Evolutionary conservation across 495 filamentous ascomycete genomes (phyloP), one percentile per base, ranked within the genome.

Genomic region (Pseudevernia furfuracea): DNA sequence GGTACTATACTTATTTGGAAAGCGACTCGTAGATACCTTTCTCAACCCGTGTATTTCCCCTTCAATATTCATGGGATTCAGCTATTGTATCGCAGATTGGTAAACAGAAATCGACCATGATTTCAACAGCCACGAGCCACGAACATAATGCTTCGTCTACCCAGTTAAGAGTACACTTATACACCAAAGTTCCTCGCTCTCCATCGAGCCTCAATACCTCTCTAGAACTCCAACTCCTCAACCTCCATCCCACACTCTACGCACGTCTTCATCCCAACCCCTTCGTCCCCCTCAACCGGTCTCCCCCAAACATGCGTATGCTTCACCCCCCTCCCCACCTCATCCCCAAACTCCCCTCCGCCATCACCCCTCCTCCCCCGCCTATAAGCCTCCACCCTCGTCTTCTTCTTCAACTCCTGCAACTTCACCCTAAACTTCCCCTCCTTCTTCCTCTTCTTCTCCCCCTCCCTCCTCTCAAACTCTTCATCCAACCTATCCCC

Each of bases 271-370:
- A 89, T 86, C 25, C 81, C 87, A 71, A 89, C 83, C 0, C 92
- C 95, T 56, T 92, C 89, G 44, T 82, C 85, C 71, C 92, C 88
- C 74, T 90, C 85, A 23, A 97, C 81, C 10, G 84, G 75, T 25
- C 86, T 76, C 0, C 94, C 94, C 94, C 94, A 98, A 72, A 95
- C 86, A 80, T 98, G 95, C 58, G 89, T 87, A 81, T 98, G 94
- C 71, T 84, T 89, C 25, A 83, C 82, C 4, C 81, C 78, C 46
- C 74, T 82, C 0, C 80, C 82, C 9, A 96, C 76, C 36, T 81
- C 80, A 73, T 96, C 90, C 0, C 92, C 92, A 74, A 96, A 96
- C 39, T 83, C 80, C 8, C 75, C 78, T 28, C 72, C 74, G 4
- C 81, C 77, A 37, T 80, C 81, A 11, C 73, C 79, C 68, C 80